A percentile compares a stretch with the other conserved stretches of the same genome.
Conservation (phyloP, 179 eudicot species). For the Beta lomatogona region DNA sequence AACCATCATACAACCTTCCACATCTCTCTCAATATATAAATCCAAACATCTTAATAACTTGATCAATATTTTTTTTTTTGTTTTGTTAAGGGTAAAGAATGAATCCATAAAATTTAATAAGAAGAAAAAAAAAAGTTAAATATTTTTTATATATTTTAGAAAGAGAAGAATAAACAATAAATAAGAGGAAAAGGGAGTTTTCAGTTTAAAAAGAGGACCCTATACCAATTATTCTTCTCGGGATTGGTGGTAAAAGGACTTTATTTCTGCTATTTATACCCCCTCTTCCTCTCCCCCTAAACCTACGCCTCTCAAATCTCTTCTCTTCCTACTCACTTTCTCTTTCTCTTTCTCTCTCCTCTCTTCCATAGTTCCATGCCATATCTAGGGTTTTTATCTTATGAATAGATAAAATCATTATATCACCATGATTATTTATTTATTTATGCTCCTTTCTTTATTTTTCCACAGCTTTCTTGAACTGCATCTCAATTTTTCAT, state of each 20-base stretch:
- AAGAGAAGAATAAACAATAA: neutral
- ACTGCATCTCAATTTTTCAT: constrained; percentile 50
- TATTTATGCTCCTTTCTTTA: constrained; percentile 53
- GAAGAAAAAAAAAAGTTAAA: neutral
- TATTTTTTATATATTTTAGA: neutral
- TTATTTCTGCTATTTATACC: constrained; percentile 51
- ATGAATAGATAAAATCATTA: neutral
- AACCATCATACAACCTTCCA: too few relatives aligned
- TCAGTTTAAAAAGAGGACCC: constrained; percentile 1
- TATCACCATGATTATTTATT: neutral
- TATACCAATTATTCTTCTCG: constrained; percentile 69
- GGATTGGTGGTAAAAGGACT: constrained; percentile 71
- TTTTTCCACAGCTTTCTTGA: constrained; percentile 99
- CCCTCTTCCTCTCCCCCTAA: constrained; percentile 32
- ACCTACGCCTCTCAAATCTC: constrained; percentile 35
- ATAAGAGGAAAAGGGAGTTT: neutral
- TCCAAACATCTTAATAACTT: too few relatives aligned
- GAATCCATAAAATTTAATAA: neutral
- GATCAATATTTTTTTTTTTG: too few relatives aligned
- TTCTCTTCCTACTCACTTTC: neutral
- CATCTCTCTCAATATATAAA: too few relatives aligned
- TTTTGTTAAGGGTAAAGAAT: too few relatives aligned
- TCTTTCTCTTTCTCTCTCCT: neutral
- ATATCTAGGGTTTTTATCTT: constrained; percentile 31
- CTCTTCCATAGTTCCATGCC: constrained; percentile 2